Evolutionary conservation across 1,284 basidiomycete species (phyloP).

Genomic region (Prillingera fragicola): DNA sequence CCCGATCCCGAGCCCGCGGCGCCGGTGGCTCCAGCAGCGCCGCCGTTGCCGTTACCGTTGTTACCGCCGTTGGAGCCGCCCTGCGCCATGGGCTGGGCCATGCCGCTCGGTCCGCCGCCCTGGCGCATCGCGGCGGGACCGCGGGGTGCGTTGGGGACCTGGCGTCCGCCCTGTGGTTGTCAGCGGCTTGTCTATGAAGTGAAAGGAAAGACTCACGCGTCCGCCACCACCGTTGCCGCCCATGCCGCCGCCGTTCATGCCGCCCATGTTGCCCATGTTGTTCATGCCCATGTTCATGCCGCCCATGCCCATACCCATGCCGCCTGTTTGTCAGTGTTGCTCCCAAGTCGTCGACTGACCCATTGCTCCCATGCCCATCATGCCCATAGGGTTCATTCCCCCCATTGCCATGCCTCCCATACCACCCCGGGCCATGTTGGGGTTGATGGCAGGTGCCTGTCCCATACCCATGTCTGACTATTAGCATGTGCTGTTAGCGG

Average conservation of each 20-base stretch:
- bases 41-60: constrained; percentile 35
- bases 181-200: background rate
- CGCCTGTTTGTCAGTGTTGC: no score
- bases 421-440: constrained; percentile 35
- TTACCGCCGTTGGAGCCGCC: constrained; percentile 49
- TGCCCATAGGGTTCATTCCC: constrained; percentile 6
- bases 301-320: constrained; percentile 7
- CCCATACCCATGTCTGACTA: constrained; percentile 31
- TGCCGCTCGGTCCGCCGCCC: constrained; percentile 34
- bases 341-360: no score
- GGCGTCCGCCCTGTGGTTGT: constrained; percentile 10
- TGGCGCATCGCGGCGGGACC: constrained; percentile 50
- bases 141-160: constrained; percentile 42
- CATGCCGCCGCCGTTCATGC: constrained; percentile 37
- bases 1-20: constrained; percentile 60
- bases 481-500: background rate
- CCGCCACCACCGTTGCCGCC: constrained; percentile 44
- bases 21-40: no score
- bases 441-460: constrained; percentile 46
- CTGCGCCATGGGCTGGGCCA: constrained; percentile 48
- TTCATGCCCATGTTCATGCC: constrained; percentile 15
- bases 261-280: constrained; percentile 37
- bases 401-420: constrained; percentile 11
- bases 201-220: constrained; percentile 8
- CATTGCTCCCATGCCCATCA: constrained; percentile 10